Conservation (phyloP, 495 filamentous ascomycete genomes). For the Penicillium egyptiacum region DNA sequence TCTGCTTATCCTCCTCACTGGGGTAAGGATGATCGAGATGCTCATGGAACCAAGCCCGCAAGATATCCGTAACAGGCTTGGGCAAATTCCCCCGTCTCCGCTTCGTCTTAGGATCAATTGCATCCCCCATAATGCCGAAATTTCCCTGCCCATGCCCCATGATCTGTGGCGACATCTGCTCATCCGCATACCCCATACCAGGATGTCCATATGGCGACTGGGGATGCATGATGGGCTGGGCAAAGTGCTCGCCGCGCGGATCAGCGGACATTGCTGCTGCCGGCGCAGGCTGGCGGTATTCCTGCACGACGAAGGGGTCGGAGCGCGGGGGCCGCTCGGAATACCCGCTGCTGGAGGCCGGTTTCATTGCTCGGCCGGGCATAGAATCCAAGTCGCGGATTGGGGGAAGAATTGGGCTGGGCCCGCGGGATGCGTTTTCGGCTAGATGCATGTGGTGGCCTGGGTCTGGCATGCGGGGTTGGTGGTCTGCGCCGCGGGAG, state of each 20-base stretch:
- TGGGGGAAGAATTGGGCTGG: constrained; percentile 44
- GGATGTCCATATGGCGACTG: constrained; percentile 35
- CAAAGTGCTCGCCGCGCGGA: constrained; percentile 31
- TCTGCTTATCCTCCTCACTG: constrained; percentile 86
- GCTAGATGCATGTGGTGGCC: constrained; percentile 19
- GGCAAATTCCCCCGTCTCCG: constrained; percentile 80
- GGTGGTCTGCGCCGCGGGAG: constrained; percentile 17
- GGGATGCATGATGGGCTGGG: constrained; percentile 30
- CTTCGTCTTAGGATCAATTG: constrained; percentile 51
- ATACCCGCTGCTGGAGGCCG: constrained; percentile 25
- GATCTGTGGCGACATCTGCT: constrained; percentile 33
- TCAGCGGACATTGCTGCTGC: constrained; percentile 28
- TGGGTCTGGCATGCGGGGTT: constrained; percentile 22
- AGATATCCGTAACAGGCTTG: constrained; percentile 77
- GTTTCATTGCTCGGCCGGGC: constrained; percentile 29
- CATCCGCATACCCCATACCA: constrained; percentile 35
- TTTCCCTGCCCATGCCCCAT: constrained; percentile 40
- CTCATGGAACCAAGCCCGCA: constrained; percentile 75
- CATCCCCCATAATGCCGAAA: constrained; percentile 48
- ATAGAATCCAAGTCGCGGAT: constrained; percentile 45
- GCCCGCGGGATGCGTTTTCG: constrained; percentile 32
- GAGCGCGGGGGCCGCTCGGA: constrained; percentile 35
- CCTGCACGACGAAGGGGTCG: constrained; percentile 30
- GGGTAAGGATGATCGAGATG: constrained; percentile 85
- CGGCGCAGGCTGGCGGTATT: constrained; percentile 28